Percentiles rank a stretch among this genome's conserved stretches.
Evolutionary conservation across 2,329 filamentous ascomycete species (phyloP).

Genomic region (Zalaria obscura): DNA sequence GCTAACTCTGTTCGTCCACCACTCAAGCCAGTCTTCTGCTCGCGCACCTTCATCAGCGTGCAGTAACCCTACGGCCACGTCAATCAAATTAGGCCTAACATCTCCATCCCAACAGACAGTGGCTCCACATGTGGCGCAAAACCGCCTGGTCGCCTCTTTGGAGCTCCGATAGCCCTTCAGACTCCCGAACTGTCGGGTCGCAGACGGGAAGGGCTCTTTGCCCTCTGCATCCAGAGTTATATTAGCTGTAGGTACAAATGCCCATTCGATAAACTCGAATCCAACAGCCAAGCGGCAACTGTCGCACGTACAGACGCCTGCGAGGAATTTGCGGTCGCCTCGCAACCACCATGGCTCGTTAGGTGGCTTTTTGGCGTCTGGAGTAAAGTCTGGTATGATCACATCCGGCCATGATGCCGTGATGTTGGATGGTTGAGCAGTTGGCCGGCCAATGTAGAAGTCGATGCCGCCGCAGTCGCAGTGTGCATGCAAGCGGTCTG

Average conservation of each 20-base stretch:
- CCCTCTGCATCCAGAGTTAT: conserved; percentile 31
- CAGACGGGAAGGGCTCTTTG: conserved; percentile 15
- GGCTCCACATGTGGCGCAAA: conserved; percentile 49
- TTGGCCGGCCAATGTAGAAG: conserved; percentile 44
- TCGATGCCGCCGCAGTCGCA: conserved; percentile 43
- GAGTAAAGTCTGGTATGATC: conserved; percentile 31
- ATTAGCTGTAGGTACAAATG: conserved; percentile 47
- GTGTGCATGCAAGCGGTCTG: conserved; percentile 23
- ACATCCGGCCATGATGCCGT: conserved; percentile 40
- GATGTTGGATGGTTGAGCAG: conserved; percentile 28
- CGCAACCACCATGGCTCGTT: conserved; percentile 47
- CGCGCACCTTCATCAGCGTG: conserved; percentile 36
- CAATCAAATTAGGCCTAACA: conserved; percentile 40
- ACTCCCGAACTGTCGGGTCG: conserved; percentile 19
- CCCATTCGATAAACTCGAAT: conserved; percentile 52
- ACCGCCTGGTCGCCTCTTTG: conserved; percentile 40
- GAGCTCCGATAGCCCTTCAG: conserved; percentile 42
- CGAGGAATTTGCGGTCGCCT: conserved; percentile 36
- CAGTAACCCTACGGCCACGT: conserved; percentile 48
- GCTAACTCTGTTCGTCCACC: conserved; percentile 44
- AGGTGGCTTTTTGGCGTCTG: conserved; percentile 7
- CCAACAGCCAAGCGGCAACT: conserved; percentile 48
- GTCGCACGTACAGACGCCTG: conserved; percentile 46
- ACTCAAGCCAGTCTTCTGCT: conserved; percentile 47
- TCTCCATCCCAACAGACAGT: conserved; percentile 48